Conservation (phyloP, 352 stramenopile genomes). For the Pythium utonaiense region DNA sequence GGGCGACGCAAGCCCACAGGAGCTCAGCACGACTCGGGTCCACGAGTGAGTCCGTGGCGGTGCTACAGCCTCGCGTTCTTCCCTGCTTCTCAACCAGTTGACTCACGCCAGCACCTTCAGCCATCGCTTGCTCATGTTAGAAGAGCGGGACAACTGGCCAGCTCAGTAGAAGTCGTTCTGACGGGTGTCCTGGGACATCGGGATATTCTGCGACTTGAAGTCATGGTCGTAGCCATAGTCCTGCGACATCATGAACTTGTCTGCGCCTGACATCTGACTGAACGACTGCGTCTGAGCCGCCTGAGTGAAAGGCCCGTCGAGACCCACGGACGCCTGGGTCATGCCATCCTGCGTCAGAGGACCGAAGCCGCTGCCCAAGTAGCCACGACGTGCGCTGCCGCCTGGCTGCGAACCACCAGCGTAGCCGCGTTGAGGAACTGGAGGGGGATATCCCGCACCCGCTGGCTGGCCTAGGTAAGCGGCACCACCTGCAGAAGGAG, state of each 20-base stretch:
- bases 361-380: slow-evolving; percentile 35
- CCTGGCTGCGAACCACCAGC: slow-evolving; percentile 10
- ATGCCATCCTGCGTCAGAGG: slow-evolving; percentile 77
- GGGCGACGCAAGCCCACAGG: background rate
- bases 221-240: slow-evolving; percentile 79
- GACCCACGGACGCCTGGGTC: slow-evolving; percentile 49
- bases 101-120: background rate
- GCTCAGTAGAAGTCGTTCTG: slow-evolving; percentile 72
- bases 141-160: background rate
- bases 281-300: slow-evolving; percentile 78
- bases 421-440: slow-evolving; percentile 36
- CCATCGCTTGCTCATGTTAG: background rate
- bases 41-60: background rate
- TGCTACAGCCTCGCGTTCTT: background rate
- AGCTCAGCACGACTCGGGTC: background rate
- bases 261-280: slow-evolving; percentile 68
- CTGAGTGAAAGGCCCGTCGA: slow-evolving; percentile 81
- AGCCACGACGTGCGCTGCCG: slow-evolving; percentile 23
- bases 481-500: slow-evolving; percentile 9
- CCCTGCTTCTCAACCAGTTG: background rate
- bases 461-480: slow-evolving; percentile 21
- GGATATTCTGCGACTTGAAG: slow-evolving; percentile 82
- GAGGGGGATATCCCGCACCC: slow-evolving; percentile 32
- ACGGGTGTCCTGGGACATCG: slow-evolving; percentile 76
- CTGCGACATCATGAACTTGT: slow-evolving; percentile 85